Evolutionary conservation across 1,284 basidiomycete genomes (phyloP).

Genomic region (Microbotryomycetes sp.): DNA sequence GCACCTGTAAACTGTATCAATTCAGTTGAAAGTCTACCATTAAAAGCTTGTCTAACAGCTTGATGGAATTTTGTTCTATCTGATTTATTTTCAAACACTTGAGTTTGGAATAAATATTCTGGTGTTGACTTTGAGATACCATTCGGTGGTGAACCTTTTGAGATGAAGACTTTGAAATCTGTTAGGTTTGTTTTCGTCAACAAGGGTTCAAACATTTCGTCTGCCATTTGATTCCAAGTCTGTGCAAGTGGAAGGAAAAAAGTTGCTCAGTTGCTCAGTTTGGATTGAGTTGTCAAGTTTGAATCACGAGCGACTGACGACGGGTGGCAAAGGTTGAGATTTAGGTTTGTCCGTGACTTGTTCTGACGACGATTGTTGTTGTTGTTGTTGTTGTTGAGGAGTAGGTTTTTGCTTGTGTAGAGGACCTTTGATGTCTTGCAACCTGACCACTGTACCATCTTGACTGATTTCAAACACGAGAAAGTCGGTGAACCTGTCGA

Average conservation of each 20-base stretch:
- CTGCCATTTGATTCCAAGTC: conserved; percentile 6
- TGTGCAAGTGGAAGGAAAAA: conserved; percentile 2
- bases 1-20: conserved; percentile 48
- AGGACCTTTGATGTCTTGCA: conserved; percentile 66
- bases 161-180: not conserved
- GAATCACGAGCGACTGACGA: no score
- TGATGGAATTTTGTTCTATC: conserved; percentile 76
- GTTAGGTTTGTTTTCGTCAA: not conserved
- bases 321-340: not conserved
- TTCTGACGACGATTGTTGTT: not conserved
- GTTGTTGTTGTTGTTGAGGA: not conserved
- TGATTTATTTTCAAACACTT: conserved; percentile 77
- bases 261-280: conserved; percentile 1
- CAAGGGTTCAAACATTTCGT: not conserved
- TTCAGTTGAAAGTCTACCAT: conserved; percentile 75
- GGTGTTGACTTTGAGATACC: not conserved
- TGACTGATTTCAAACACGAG: conserved; percentile 81
- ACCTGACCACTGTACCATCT: conserved; percentile 66
- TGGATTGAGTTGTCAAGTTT: no score
- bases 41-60: conserved; percentile 70
- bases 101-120: conserved; percentile 3
- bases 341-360: not conserved
- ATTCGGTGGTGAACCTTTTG: not conserved
- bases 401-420: not conserved
- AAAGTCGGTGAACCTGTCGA: conserved; percentile 84